Percentiles rank a stretch among this genome's conserved stretches.
Conservation (phyloP, 495 filamentous ascomycete genomes). For the Aspergillus sclerotioniger region DNA sequence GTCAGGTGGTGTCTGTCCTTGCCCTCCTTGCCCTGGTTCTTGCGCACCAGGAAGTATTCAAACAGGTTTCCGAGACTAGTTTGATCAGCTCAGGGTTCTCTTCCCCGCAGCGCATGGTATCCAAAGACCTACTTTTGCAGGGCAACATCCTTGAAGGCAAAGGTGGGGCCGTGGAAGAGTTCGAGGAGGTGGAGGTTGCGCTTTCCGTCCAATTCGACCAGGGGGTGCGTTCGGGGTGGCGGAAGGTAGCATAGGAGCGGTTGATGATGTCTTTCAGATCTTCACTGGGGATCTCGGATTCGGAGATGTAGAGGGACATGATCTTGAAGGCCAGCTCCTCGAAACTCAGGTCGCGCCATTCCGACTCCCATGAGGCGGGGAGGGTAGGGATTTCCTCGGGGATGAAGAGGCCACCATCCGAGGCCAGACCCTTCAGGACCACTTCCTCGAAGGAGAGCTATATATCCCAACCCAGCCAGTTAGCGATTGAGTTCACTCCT, state of each 20-base stretch:
- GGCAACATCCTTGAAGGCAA: slow-evolving; percentile 76
- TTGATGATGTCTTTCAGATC: slow-evolving; percentile 81
- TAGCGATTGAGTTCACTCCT: slow-evolving; percentile 5
- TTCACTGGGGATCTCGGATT: slow-evolving; percentile 71
- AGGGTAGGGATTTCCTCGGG: slow-evolving; percentile 70
- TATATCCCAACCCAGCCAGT: not conserved
- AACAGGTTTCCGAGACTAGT: slow-evolving; percentile 94
- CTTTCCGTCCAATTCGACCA: slow-evolving; percentile 62
- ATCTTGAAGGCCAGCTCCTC: slow-evolving; percentile 73
- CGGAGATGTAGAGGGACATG: slow-evolving; percentile 75
- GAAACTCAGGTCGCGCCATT: slow-evolving; percentile 76
- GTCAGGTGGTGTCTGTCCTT: slow-evolving; percentile 78
- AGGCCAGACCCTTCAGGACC: slow-evolving; percentile 85
- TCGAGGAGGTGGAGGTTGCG: slow-evolving; percentile 81
- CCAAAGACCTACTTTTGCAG: not conserved
- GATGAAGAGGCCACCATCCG: slow-evolving; percentile 87
- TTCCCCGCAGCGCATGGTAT: no score
- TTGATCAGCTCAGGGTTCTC: slow-evolving; percentile 56
- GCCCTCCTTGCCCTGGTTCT: slow-evolving; percentile 72
- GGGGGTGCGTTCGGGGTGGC: slow-evolving; percentile 65
- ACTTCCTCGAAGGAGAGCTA: slow-evolving; percentile 89
- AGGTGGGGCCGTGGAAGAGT: slow-evolving; percentile 97
- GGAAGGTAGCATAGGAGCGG: slow-evolving; percentile 83
- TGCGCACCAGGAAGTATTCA: slow-evolving; percentile 86
- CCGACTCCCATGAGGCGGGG: slow-evolving; percentile 32